phyloP scores from a whole-genome alignment of 805 yeast genomes.

The Candida sanyiensis region DNA sequence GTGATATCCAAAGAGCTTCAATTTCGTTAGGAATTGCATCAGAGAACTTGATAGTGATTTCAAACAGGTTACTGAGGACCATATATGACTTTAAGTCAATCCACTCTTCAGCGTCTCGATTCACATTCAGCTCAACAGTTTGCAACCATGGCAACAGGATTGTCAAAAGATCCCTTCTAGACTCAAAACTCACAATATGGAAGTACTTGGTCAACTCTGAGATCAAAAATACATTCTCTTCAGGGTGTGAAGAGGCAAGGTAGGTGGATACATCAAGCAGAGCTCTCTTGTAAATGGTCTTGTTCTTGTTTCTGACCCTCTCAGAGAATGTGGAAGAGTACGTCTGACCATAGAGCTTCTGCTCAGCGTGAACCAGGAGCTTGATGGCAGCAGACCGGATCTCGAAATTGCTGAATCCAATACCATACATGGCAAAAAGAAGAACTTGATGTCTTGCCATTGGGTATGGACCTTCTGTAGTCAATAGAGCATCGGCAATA shows the following conservation, averaged over 20 bases:
- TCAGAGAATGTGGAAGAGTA: slow-evolving; percentile 57
- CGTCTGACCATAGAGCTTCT: slow-evolving; percentile 47
- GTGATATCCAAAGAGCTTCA: slow-evolving; percentile 91
- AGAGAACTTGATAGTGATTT: slow-evolving; percentile 74
- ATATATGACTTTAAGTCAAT: slow-evolving; percentile 43
- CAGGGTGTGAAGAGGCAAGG: slow-evolving; percentile 57
- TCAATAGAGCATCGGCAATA: slow-evolving; percentile 58
- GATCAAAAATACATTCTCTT: slow-evolving; percentile 54
- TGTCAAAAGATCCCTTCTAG: slow-evolving; percentile 73
- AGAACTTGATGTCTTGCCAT: slow-evolving; percentile 59
- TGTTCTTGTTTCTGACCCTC: slow-evolving; percentile 65
- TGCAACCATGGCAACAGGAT: slow-evolving; percentile 92
- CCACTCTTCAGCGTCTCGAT: slow-evolving; percentile 31
- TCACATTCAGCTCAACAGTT: slow-evolving; percentile 55
- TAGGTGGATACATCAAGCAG: slow-evolving; percentile 72
- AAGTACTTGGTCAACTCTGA: slow-evolving; percentile 69
- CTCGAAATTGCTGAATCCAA: slow-evolving; percentile 65
- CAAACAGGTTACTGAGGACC: slow-evolving; percentile 78
- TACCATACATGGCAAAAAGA: slow-evolving; percentile 70
- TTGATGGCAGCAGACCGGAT: slow-evolving; percentile 70
- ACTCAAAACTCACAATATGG: slow-evolving; percentile 49
- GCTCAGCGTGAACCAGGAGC: slow-evolving; percentile 63
- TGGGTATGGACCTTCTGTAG: slow-evolving; percentile 38
- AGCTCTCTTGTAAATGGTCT: slow-evolving; percentile 83
- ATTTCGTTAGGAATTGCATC: slow-evolving; percentile 77